Base-by-base conservation (phyloP, 1,284 basidiomycete species). In the Phaffia rhodozyma region DNA sequence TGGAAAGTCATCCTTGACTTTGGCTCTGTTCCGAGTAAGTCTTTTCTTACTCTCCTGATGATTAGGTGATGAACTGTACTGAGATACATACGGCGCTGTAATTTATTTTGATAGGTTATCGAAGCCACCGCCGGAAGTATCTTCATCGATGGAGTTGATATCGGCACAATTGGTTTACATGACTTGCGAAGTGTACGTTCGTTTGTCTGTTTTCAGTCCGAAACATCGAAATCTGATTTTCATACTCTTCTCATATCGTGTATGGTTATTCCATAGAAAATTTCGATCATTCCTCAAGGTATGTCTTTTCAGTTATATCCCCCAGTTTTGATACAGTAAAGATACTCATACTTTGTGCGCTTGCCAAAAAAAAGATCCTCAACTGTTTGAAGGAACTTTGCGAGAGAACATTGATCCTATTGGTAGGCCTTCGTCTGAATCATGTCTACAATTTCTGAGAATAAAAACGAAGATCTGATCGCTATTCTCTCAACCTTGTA, bases 311-410 rank as follows among this genome's bases (percentile, higher is more conserved):
- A 32, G 0, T 52, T 21, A 11, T 38, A 43, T 5, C 7, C 29
- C 30, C n/a, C 27, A 29, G 16, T 54, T 30, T 13, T 25, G 38
- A 43, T 43, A 11, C 16, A 16, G 16, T 2, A 7, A 11, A 43
- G 16, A 43, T 16, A 43, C 38, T 43, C 5, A 43, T 11, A 1
- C n/a, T 18, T 43, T 48, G 34, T 16, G 3, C 30, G 43, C n/a
- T 11, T 16, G 3, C 16, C 20, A 47, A 53, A 25, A 55, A 58
- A 53, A 75, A 69, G 79, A 79, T 80, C 86, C 63, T 78, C 78
- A 92, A 71, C 73, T 94, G 32, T 93, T 92, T 72, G 87, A 91
- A 73, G 91, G 90, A 0, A 86, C 86, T 3, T 78, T 96, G 27
- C 82, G 90, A 58, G 86, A 90, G 68, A 91, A 91, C 69, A 84